These are phyloP conservation scores for Arxiozyma bovina DNA, from an alignment of 1,139 yeast species.

Conservation along the genomic window DNA sequence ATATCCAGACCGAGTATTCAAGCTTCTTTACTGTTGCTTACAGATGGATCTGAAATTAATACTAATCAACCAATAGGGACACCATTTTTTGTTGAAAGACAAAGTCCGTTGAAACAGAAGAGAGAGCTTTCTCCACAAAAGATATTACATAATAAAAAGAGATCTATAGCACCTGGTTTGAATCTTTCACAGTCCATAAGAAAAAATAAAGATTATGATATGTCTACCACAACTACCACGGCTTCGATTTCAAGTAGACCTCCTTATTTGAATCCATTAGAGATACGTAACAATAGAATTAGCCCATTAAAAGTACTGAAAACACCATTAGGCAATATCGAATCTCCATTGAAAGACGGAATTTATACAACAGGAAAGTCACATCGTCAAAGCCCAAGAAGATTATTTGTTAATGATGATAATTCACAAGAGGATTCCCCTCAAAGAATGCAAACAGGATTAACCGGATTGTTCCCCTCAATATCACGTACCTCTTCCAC, in stretches of 20 bases:
- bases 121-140: background rate
- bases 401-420: slow-evolving; percentile 5
- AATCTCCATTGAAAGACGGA: background rate
- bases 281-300: slow-evolving; percentile 4
- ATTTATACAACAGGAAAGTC: background rate
- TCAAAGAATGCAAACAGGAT: background rate
- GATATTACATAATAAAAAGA: background rate
- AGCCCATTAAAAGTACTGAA: slow-evolving; percentile 11
- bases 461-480: background rate
- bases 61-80: slow-evolving; percentile 8
- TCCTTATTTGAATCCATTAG: background rate
- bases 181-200: background rate
- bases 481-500: background rate
- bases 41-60: slow-evolving; percentile 27
- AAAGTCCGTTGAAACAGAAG: background rate
- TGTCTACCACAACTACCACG: background rate
- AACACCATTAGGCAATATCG: background rate
- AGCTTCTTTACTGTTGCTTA: slow-evolving; percentile 39
- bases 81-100: background rate
- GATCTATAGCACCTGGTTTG: background rate
- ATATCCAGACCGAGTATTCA: slow-evolving; percentile 18
- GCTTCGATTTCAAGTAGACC: background rate
- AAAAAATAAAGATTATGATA: background rate
- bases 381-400: slow-evolving; percentile 2
- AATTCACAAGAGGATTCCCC: background rate